Evolutionary conservation across 805 yeast genomes (phyloP), one percentile per base, ranked within the genome.

Genomic region (Candida adriatica): DNA sequence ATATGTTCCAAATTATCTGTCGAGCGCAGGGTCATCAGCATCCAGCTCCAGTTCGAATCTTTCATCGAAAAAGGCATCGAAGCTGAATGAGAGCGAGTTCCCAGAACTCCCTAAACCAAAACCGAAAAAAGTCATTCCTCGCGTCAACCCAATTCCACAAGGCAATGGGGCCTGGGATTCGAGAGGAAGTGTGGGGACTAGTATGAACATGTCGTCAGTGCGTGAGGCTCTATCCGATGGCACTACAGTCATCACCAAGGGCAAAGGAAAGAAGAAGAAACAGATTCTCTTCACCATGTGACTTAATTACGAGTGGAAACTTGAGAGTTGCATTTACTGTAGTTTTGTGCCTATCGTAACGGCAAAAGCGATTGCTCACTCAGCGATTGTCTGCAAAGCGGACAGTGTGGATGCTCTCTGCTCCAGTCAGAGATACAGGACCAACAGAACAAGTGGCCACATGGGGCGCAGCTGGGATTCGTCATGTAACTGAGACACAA

Each of bases 361-460:
- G 54, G 55, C 25, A 52, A 34, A 15, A 50, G 28, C 13, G 42
- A 23, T 34, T 49, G 55, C 29, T 49, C 53, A 18, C 66, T 59
- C 30, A 85, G 69, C 16, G 62, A 66, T 42, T 80, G 92, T 33
- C 97, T 59, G 51, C 97, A 92, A 17, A 92, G 61, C 0, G 98
- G 97, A 52, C 98, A 90, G 49, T 87, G 96, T 0, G 86, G 79
- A 38, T 71, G 62, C 43, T 87, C 95, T 40, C 85, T 66, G 37
- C 87, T 74, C 97, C 97, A 90, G 45, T 83, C 94, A 6, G 76
- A 66, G 5, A 87, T 75, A 53, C 97, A 90, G 6, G 64, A 66
- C 96, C 97, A 90, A 58, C 98, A 90, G 55, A 84, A 90, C 11
- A 85, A 36, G 54, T 90, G 98, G 0, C 97, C 98, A 58, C 98